Conservation (phyloP, 371 early-diverging fungal species). For the Rhizopus stolonifer region DNA sequence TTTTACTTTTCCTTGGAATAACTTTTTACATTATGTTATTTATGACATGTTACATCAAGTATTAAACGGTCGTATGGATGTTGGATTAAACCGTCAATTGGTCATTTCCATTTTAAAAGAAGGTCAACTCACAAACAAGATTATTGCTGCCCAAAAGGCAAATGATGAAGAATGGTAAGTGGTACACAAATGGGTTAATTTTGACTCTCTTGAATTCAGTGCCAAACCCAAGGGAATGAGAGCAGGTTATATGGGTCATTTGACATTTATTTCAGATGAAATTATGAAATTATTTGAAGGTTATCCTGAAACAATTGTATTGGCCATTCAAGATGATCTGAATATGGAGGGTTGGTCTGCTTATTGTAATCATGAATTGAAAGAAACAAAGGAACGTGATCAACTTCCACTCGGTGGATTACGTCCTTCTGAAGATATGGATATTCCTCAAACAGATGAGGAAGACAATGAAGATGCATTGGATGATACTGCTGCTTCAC, state of each 20-base stretch:
- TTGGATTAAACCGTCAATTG: slow-evolving; percentile 63
- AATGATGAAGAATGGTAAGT: slow-evolving; percentile 38
- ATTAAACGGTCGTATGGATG: slow-evolving; percentile 74
- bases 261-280: slow-evolving; percentile 94
- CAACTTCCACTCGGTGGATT: slow-evolving; percentile 84
- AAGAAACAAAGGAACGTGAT: slow-evolving; percentile 85
- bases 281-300: slow-evolving; percentile 82
- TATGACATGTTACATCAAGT: slow-evolving; percentile 95
- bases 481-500: slow-evolving; percentile 24
- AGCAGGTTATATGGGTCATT: slow-evolving; percentile 94
- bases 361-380: slow-evolving; percentile 74
- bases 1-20: slow-evolving; percentile 90
- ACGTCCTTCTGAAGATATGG: slow-evolving; percentile 60
- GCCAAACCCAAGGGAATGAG: slow-evolving; percentile 80
- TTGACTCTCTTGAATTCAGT: slow-evolving; percentile 25
- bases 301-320: slow-evolving; percentile 53
- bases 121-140: slow-evolving; percentile 74
- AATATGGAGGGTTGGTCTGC: slow-evolving; percentile 84
- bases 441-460: slow-evolving; percentile 27
- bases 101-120: slow-evolving; percentile 79
- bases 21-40: slow-evolving; percentile 93
- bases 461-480: slow-evolving; percentile 29
- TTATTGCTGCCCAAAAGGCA: slow-evolving; percentile 67
- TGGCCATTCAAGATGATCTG: slow-evolving; percentile 58
- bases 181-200: background rate